Evolutionary conservation across 1,284 basidiomycete genomes (phyloP).

Genomic region (Violaceomyces palustris): DNA sequence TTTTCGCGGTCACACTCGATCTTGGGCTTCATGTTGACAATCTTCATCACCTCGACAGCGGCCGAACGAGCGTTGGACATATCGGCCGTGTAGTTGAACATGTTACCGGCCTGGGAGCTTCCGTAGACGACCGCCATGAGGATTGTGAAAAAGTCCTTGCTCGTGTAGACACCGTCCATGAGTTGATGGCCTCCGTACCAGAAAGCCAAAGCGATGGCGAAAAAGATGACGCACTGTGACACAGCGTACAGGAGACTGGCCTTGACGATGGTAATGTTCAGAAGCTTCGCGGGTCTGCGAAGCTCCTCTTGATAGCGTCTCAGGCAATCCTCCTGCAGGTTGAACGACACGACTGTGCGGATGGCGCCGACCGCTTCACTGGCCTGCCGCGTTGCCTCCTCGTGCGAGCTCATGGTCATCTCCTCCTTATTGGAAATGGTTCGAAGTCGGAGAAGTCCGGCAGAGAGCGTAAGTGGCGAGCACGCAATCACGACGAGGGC

Average conservation of each 20-base stretch:
- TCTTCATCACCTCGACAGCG: conserved; percentile 67
- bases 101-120: conserved; percentile 49
- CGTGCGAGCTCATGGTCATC: conserved; percentile 75
- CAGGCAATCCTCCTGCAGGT: conserved; percentile 52
- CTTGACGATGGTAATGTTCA: conserved; percentile 55
- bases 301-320: conserved; percentile 24
- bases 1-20: conserved; percentile 74
- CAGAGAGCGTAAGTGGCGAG: conserved; percentile 71
- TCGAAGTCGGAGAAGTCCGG: conserved; percentile 76
- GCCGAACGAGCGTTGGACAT: conserved; percentile 77
- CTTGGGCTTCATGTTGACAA: conserved; percentile 69
- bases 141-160: conserved; percentile 58
- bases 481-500: conserved; percentile 67
- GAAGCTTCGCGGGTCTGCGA: conserved; percentile 6
- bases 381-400: conserved; percentile 78
- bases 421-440: conserved; percentile 63
- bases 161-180: conserved; percentile 60
- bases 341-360: conserved; percentile 82
- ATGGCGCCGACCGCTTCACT: conserved; percentile 82
- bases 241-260: conserved; percentile 70
- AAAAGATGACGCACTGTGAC: conserved; percentile 72
- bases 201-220: conserved; percentile 77
- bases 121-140: conserved; percentile 28
- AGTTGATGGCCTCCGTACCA: conserved; percentile 72
- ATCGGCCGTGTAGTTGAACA: conserved; percentile 87